Base-by-base conservation (phyloP, 352 stramenopile genomes). In the Phytophthora sojae region DNA sequence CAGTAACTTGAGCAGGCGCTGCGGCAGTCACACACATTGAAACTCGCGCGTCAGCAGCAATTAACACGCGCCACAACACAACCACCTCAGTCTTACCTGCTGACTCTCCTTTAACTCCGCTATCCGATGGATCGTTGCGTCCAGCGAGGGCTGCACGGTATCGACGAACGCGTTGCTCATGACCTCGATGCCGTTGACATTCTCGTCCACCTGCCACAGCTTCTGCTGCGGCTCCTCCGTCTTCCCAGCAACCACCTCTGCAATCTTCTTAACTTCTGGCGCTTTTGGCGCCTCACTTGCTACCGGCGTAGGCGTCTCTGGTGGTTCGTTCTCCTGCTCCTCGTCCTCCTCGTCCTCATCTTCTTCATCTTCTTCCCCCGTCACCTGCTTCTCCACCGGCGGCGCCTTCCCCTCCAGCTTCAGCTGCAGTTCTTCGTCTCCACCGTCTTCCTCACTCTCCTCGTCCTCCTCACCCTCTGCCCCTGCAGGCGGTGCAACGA, bases 121-220 rank as follows among this genome's bases (percentile, higher is more conserved):
- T 83, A 94, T 93, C 64, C 87, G 83, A 17, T 82, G 74, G 61
- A 94, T 90, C 35, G 87, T 86, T 15, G 74, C 75, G 44, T 94
- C 85, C 17, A 94, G 63, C 37, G 83, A 89, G 6, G 87, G 87
- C 58, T 84, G 75, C 6, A 94, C 55, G 14, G 73, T 82, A 11
- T 77, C 58, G 35, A 92, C 68, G 44, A 94, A 77, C 15, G 82
- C 77, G 21, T 82, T 60, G 42, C 78, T 79, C 83, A 93, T 93
- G 26, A 87, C 66, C 6, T 82, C 73, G 25, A 82, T 61, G 30
- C 82, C 86, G 52, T 89, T 75, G n/a, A 85, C 45, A 19, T 73
- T 77, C 3, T 57, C 64, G 35, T 89, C 76, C 25, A 86, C 57
- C 2, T 62, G 12, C 85, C 85, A 92, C 30, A 79, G 50, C 11